These are phyloP conservation scores for Fragilaria crotonensis DNA, from an alignment of 108 stramenopile species.

Conservation along the genomic window DNA sequence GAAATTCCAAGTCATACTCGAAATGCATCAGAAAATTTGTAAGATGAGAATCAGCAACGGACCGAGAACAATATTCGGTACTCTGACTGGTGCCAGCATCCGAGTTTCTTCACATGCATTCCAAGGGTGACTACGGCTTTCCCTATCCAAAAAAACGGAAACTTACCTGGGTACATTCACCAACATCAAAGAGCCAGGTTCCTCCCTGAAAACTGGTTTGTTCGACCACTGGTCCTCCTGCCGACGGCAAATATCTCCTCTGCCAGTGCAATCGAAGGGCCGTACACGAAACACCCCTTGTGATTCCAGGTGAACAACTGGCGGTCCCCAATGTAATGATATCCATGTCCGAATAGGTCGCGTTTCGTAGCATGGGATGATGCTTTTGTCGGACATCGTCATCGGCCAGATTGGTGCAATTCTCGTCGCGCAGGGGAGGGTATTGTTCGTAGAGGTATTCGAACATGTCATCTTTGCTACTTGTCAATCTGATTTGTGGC, in stretches of 20 bases:
- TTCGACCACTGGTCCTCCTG: too few species aligned
- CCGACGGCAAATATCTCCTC: slow-evolving; percentile 2
- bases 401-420: too few species aligned
- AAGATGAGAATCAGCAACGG: slow-evolving; percentile 36
- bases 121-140: too few species aligned
- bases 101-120: slow-evolving; percentile 29
- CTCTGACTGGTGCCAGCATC: slow-evolving; percentile 68
- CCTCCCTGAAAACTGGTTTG: slow-evolving; percentile 54
- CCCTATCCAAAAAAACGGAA: slow-evolving; percentile 1
- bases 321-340: slow-evolving; percentile 90
- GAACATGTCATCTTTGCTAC: slow-evolving; percentile 50
- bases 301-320: slow-evolving; percentile 80
- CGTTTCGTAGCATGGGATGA: slow-evolving; percentile 46
- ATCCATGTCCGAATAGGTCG: slow-evolving; percentile 60
- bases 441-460: slow-evolving; percentile 43
- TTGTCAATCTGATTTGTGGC: too few species aligned
- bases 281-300: slow-evolving; percentile 84
- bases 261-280: slow-evolving; percentile 68
- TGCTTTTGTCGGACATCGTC: slow-evolving; percentile 48
- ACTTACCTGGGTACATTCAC: slow-evolving; percentile 90
- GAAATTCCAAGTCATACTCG: background rate
- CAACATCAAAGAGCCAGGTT: slow-evolving; percentile 94
- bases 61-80: slow-evolving; percentile 19
- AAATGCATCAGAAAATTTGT: slow-evolving; percentile 15
- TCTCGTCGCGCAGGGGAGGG: slow-evolving; percentile 36